Evolutionary conservation across 495 filamentous ascomycete species (phyloP).

Genomic region (Collariella sp.): DNA sequence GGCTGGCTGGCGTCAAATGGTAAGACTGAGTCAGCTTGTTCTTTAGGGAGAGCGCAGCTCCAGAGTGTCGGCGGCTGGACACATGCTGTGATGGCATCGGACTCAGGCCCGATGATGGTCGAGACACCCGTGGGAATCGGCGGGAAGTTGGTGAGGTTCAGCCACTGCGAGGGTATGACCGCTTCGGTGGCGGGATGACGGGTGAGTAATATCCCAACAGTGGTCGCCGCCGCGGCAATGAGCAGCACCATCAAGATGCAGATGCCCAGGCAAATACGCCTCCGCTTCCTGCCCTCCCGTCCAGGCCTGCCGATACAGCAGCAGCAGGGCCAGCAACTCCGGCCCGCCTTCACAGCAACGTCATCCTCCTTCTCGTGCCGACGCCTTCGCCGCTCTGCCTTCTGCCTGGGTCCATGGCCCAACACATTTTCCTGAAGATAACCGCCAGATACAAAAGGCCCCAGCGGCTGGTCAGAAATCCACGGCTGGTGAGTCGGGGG

Average conservation of each 20-base stretch:
- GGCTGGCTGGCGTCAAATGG: constrained; percentile 58
- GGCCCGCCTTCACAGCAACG: constrained; percentile 46
- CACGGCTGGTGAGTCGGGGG: constrained; percentile 2
- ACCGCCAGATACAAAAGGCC: constrained; percentile 30
- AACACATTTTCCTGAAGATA: constrained; percentile 28
- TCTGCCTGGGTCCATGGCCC: constrained; percentile 23
- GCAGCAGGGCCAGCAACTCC: constrained; percentile 49
- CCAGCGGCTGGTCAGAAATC: constrained; percentile 30
- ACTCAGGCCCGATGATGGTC: constrained; percentile 61
- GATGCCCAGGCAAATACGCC: constrained; percentile 52
- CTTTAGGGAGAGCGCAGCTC: constrained; percentile 76
- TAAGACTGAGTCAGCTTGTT: constrained; percentile 51
- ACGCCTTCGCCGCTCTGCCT: constrained; percentile 42
- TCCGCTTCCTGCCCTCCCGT: constrained; percentile 53
- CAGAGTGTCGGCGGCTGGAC: constrained; percentile 61
- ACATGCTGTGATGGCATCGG: constrained; percentile 52
- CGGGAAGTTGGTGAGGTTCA: constrained; percentile 79
- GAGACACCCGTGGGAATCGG: constrained; percentile 75
- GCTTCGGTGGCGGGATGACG: constrained; percentile 34
- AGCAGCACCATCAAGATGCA: constrained; percentile 46
- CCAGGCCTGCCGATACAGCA: constrained; percentile 55
- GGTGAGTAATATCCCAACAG: constrained; percentile 53
- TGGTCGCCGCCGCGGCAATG: constrained; percentile 49
- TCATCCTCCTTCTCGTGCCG: constrained; percentile 58
- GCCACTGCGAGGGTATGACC: constrained; percentile 43